Evolutionary conservation across 2,329 filamentous ascomycete species (phyloP).

Genomic region (Parafenestella ontariensis): DNA sequence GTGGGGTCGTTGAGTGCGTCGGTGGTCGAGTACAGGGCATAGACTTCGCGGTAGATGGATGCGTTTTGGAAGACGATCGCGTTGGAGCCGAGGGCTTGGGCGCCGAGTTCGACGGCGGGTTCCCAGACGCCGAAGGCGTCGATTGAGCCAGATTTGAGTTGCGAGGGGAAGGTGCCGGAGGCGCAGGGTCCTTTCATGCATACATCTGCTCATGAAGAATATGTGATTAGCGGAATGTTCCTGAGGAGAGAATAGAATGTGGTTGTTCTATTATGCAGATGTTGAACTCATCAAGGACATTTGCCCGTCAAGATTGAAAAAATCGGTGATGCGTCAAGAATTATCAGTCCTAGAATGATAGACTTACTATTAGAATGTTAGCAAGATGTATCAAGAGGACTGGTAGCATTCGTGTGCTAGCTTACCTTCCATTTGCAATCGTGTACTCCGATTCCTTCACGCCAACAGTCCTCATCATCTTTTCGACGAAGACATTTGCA

Average conservation of each 20-base stretch:
- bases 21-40: conserved; percentile 31
- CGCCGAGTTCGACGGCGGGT: conserved; percentile 31
- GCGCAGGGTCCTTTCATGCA: conserved; percentile 34
- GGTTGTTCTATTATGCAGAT: too few relatives aligned
- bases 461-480: conserved; percentile 27
- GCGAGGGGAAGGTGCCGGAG: conserved; percentile 20
- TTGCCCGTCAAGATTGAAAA: background rate
- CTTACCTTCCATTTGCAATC: conserved; percentile 16
- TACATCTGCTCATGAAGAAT: background rate
- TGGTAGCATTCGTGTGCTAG: background rate
- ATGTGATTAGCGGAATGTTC: background rate
- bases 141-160: conserved; percentile 19
- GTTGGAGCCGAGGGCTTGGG: conserved; percentile 21
- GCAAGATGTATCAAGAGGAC: background rate
- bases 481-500: conserved; percentile 27
- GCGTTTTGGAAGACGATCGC: conserved; percentile 30
- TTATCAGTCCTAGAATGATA: background rate
- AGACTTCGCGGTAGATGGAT: conserved; percentile 34
- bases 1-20: conserved; percentile 25
- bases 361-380: background rate
- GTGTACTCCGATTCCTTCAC: conserved; percentile 23
- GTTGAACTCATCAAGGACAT: background rate
- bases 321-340: background rate
- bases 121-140: conserved; percentile 41
- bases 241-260: background rate